Evolutionary conservation across 805 yeast species (phyloP).

Genomic region (Barnettozyma pratensis): DNA sequence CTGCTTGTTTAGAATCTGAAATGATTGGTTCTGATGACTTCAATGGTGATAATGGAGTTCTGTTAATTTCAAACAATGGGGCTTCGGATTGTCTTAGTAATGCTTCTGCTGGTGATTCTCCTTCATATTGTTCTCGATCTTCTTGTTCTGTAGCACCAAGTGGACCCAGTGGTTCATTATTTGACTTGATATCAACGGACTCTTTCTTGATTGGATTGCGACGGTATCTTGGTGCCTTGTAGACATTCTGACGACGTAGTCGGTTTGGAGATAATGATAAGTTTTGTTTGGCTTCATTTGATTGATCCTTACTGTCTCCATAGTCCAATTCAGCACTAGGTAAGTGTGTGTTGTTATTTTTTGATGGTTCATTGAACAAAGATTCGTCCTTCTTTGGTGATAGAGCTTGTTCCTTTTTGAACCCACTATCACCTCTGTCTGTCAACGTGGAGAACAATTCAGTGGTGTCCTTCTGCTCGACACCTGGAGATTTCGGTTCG

Average conservation of each 20-base stretch:
- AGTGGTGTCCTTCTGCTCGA: constrained; percentile 12
- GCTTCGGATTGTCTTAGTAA: constrained; percentile 44
- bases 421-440: constrained; percentile 26
- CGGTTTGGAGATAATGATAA: constrained; percentile 31
- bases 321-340: constrained; percentile 6
- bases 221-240: constrained; percentile 44
- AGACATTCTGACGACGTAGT: constrained; percentile 37
- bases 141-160: constrained; percentile 28
- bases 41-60: constrained; percentile 24
- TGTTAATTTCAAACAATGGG: constrained; percentile 46
- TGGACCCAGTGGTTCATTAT: constrained; percentile 29
- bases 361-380: constrained; percentile 27
- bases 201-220: constrained; percentile 26
- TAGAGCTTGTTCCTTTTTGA: constrained; percentile 11
- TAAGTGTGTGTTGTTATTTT: constrained; percentile 3
- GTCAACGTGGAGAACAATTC: constrained; percentile 41
- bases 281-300: background rate
- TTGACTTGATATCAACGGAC: constrained; percentile 5
- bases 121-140: constrained; percentile 18
- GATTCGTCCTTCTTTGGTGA: constrained; percentile 29
- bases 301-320: constrained; percentile 14
- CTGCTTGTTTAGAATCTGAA: constrained; percentile 8
- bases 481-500: constrained; percentile 5
- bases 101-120: constrained; percentile 29
- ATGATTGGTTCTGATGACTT: constrained; percentile 7